Percentiles rank a stretch among this genome's conserved stretches.
Evolutionary conservation across 495 filamentous ascomycete species (phyloP).

Genomic region (Filosporella fistucella): DNA sequence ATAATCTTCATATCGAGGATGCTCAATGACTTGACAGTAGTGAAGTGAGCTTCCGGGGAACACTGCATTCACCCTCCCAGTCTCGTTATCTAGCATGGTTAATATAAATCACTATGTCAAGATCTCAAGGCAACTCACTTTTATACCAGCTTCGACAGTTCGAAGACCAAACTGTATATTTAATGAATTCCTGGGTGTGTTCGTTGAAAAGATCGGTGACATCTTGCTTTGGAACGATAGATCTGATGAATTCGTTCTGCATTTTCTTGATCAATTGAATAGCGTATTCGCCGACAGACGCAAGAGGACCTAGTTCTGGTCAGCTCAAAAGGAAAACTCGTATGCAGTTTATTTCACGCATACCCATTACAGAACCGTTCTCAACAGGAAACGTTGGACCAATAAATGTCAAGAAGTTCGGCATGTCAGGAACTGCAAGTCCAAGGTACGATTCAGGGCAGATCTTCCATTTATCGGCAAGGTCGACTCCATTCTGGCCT

Average conservation of each 20-base stretch:
- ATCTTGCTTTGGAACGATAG: conserved; percentile 47
- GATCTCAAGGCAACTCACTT: not conserved
- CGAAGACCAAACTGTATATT: conserved; percentile 50
- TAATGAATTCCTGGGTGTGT: conserved; percentile 59
- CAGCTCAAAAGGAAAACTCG: no score
- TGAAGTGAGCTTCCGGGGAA: conserved; percentile 13
- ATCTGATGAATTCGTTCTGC: conserved; percentile 55
- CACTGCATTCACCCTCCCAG: conserved; percentile 13
- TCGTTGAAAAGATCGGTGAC: conserved; percentile 57
- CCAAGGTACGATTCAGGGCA: conserved; percentile 63
- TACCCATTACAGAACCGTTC: conserved; percentile 19
- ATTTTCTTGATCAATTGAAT: conserved; percentile 54
- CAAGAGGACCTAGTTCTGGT: no score
- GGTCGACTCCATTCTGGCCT: conserved; percentile 45
- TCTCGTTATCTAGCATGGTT: conserved; percentile 15
- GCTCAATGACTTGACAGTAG: conserved; percentile 12
- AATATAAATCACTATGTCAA: not conserved
- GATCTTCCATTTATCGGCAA: conserved; percentile 42
- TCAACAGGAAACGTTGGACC: conserved; percentile 15
- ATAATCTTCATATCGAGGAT: conserved; percentile 19
- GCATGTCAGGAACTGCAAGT: conserved; percentile 56
- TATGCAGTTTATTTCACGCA: no score
- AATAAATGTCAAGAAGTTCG: conserved; percentile 43
- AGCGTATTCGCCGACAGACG: conserved; percentile 13
- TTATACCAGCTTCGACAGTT: conserved; percentile 30